These are phyloP conservation scores for Thelonectria olida DNA, from an alignment of 2,329 filamentous ascomycete genomes.

Conservation along the genomic window DNA sequence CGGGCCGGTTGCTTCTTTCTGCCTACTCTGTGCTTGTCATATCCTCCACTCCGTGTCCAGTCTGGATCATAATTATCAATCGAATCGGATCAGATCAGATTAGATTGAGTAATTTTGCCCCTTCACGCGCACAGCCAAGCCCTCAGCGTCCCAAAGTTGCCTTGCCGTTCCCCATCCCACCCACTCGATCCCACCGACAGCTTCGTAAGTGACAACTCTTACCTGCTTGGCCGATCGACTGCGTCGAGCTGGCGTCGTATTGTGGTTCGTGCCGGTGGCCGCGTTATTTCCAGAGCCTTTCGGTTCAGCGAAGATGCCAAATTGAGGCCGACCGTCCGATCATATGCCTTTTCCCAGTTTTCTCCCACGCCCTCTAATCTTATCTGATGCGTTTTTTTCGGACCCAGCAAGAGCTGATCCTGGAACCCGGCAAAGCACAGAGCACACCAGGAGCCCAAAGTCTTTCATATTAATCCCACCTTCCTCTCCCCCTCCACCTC, in stretches of 20 bases:
- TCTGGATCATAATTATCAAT: conserved; percentile 15
- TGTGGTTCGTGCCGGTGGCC: neutral
- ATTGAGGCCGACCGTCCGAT: neutral
- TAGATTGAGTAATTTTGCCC: neutral
- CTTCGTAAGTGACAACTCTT: neutral
- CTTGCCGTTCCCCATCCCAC: neutral
- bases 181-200: no score
- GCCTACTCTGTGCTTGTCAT: neutral
- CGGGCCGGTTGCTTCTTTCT: neutral
- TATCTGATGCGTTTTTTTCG: conserved; percentile 34
- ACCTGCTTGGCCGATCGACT: neutral
- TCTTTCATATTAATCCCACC: neutral
- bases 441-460: neutral
- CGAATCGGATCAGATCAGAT: conserved; percentile 37
- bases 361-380: conserved; percentile 27
- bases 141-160: neutral
- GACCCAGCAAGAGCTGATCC: neutral
- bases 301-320: neutral
- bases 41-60: neutral
- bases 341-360: neutral
- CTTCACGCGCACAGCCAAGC: neutral
- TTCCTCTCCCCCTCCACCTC: neutral
- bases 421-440: neutral
- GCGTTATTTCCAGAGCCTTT: neutral
- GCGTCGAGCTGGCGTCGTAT: no score